Evolutionary conservation across 1,284 basidiomycete genomes (phyloP), one percentile per base, ranked within the genome.

Genomic region (Ustilago crameri): DNA sequence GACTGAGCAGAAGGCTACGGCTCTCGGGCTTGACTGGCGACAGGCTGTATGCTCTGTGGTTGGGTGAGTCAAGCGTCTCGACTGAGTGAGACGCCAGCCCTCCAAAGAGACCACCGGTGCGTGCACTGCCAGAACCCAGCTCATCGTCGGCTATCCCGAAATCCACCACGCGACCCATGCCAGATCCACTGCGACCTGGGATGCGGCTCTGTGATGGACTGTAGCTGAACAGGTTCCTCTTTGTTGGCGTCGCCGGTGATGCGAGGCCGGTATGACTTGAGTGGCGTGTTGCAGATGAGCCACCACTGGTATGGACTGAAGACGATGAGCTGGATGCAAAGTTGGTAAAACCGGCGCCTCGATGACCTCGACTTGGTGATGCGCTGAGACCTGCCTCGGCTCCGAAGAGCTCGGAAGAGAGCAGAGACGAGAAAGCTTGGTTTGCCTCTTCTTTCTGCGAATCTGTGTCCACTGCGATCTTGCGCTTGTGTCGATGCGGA

Each of bases 21-120:
- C 90, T 92, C 75, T 91, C 90, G 26, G 90, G 89, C 9, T 93
- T 90, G 7, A 98, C 92, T 8, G 95, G 95, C 61, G 90, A 93
- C 84, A 93, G 88, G 18, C 91, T 93, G 83, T 97, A 98, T 0
- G 90, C 90, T 66, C 93, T 90, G 79, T 95, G 93, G 0, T 88
- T 84, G 63, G 88, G 87, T 54, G 87, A 87, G 60, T 88, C 86
- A 20, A 79, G 60, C 38, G 67, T 69, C 20, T 75, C 79, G 22
- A 59, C 49, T 22, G 64, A 67, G 15, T 61, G 50, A 3, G 68
- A 65, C 8, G 47, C 54, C 15, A 74, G 45, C 2, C 72, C 70
- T 15, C 75, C 77, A 43, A 79, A 79, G 4, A 79, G 56, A n/a
- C 75, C 73, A 5, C 69, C 69, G 9, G 57, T 55, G 38, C 69